These are phyloP conservation scores for Eucalyptus marginata DNA, from an alignment of 345 rosid genomes.

Conservation along the genomic window DNA sequence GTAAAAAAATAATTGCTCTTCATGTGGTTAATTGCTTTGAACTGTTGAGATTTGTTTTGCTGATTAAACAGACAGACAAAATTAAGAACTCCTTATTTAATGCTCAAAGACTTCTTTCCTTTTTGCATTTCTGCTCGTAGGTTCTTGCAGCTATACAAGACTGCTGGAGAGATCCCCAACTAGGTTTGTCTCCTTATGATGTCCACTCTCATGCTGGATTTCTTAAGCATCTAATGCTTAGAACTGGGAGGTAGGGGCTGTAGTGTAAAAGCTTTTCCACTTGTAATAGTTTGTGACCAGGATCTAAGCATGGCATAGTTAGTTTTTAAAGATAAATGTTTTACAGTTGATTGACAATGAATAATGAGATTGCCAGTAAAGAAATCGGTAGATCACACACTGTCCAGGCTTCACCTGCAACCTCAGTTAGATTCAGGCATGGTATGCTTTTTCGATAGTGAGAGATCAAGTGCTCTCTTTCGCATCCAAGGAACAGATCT, in stretches of 20 bases:
- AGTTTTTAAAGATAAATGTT: not conserved
- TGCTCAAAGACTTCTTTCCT: not conserved
- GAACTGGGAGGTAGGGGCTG: constrained; percentile 77
- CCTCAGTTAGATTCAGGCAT: not conserved
- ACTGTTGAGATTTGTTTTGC: not conserved
- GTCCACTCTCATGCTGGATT: constrained; percentile 77
- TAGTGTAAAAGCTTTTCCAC: not conserved
- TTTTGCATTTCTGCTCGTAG: constrained; percentile 10
- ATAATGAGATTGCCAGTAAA: not conserved
- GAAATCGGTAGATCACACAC: not conserved
- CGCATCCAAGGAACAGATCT: not conserved
- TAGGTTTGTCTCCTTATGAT: constrained; percentile 75
- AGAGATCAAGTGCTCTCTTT: not conserved
- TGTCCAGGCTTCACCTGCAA: not conserved
- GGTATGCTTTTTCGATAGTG: not conserved
- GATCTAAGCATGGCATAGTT: not conserved
- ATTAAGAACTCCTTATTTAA: not conserved
- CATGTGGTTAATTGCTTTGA: not conserved
- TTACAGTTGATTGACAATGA: not conserved
- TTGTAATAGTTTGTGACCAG: not conserved
- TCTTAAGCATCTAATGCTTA: constrained; percentile 88
- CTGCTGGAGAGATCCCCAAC: constrained; percentile 67
- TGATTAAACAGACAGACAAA: not conserved
- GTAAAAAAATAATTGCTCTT: not conserved
- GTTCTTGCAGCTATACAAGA: constrained; percentile 79